Conservation (phyloP, 371 early-diverging fungal species). For the Syncephalastrum racemosum region DNA sequence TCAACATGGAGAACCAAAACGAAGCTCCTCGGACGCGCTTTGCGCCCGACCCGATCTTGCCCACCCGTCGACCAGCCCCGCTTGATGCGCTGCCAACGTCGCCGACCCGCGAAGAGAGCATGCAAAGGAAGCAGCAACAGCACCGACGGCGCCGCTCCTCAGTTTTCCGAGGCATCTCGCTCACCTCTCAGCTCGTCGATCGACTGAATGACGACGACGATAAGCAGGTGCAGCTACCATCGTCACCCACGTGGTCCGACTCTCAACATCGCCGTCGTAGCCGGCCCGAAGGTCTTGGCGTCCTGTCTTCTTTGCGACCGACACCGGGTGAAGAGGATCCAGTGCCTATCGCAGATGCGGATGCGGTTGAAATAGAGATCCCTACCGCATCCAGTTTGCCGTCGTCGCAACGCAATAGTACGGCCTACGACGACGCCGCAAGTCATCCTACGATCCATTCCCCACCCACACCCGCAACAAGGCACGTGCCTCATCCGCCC, state of each 20-base stretch:
- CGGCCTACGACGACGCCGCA: constrained; percentile 19
- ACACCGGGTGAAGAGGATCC: constrained; percentile 13
- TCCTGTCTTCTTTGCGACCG: constrained; percentile 4
- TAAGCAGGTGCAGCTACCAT: constrained; percentile 16
- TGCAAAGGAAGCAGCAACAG: constrained; percentile 2
- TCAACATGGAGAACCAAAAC: constrained; percentile 6
- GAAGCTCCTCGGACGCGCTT: constrained; percentile 3
- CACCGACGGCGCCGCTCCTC: constrained; percentile 41
- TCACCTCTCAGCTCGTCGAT: constrained; percentile 47
- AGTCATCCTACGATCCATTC: not conserved
- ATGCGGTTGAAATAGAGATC: constrained; percentile 47
- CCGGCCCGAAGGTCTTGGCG: not conserved
- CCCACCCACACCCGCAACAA: no score
- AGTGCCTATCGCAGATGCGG: constrained; percentile 22
- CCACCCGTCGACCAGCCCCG: constrained; percentile 9
- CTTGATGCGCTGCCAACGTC: not conserved
- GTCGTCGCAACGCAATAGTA: constrained; percentile 18
- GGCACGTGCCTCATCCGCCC: not conserved
- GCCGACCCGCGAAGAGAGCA: not conserved
- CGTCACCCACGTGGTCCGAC: constrained; percentile 25
- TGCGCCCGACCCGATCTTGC: constrained; percentile 4
- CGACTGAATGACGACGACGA: constrained; percentile 31
- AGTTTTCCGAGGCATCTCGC: constrained; percentile 45
- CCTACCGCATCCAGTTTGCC: constrained; percentile 38
- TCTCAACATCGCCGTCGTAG: constrained; percentile 12